Conservation (phyloP, 495 filamentous ascomycete species). For the Penicillium paradoxum region DNA sequence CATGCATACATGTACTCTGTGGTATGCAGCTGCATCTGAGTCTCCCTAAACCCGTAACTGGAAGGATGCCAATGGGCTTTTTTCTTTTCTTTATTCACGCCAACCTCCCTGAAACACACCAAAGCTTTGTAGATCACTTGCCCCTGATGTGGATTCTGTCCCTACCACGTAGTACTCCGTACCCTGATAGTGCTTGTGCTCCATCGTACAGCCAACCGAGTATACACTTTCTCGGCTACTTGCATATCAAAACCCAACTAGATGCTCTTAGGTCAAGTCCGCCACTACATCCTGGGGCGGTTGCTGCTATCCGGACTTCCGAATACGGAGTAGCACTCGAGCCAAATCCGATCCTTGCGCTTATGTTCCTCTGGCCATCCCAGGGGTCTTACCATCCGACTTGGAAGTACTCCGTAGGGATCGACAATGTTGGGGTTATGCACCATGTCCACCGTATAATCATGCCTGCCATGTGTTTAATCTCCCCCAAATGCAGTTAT, state of each 20-base stretch:
- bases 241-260: slow-evolving; percentile 6
- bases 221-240: background rate
- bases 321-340: background rate
- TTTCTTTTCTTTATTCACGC: slow-evolving; percentile 14
- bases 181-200: background rate
- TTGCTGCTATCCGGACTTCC: background rate
- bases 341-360: background rate
- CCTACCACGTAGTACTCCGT: background rate
- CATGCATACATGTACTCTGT: no score
- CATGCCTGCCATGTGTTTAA: background rate
- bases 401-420: background rate
- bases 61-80: no score
- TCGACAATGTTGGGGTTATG: background rate
- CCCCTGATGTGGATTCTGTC: slow-evolving; percentile 7
- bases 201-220: background rate
- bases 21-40: no score
- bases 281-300: no score
- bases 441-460: no score
- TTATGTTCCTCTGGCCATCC: background rate
- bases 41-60: no score
- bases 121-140: slow-evolving; percentile 22
- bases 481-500: background rate
- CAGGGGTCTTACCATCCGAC: background rate
- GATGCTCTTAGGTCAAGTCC: background rate
- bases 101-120: slow-evolving; percentile 25